Percentiles rank a stretch among this genome's conserved stretches.
Evolutionary conservation across 805 yeast species (phyloP).

Genomic region (Myxozyma mucilagina): DNA sequence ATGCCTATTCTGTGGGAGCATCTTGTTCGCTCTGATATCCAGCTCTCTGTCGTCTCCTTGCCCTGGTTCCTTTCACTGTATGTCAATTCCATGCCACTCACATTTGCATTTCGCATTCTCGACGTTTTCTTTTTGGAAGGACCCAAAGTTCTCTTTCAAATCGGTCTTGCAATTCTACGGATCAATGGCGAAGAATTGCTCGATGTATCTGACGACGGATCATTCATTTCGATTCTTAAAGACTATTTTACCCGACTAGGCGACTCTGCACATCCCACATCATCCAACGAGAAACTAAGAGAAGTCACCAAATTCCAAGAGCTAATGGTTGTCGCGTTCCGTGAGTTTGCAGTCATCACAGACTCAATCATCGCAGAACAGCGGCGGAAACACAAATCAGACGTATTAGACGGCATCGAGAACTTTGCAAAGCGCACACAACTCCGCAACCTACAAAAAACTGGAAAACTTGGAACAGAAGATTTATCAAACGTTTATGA

Average conservation of each 20-base stretch:
- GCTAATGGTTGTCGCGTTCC: conserved; percentile 85
- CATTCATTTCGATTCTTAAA: conserved; percentile 81
- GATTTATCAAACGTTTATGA: conserved; percentile 78
- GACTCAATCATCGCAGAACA: conserved; percentile 71
- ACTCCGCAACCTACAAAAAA: conserved; percentile 77
- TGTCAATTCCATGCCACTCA: conserved; percentile 90
- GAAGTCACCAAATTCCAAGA: conserved; percentile 84
- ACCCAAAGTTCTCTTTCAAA: conserved; percentile 83
- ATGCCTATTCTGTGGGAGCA: conserved; percentile 90
- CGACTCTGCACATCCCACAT: conserved; percentile 67
- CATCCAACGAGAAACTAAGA: conserved; percentile 62
- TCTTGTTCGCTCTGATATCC: conserved; percentile 75
- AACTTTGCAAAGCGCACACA: conserved; percentile 90
- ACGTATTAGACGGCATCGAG: conserved; percentile 83
- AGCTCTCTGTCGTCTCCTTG: conserved; percentile 84
- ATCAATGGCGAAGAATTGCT: conserved; percentile 83
- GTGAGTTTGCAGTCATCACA: conserved; percentile 79
- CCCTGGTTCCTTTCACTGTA: conserved; percentile 96
- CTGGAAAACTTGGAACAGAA: conserved; percentile 56
- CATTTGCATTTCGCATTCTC: conserved; percentile 85
- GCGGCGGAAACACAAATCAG: conserved; percentile 68
- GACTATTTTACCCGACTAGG: conserved; percentile 76
- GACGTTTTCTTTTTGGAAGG: conserved; percentile 92
- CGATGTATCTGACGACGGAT: conserved; percentile 85
- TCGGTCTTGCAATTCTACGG: conserved; percentile 85